Conservation (phyloP, 805 yeast species). For the Cyberlindnera misumaiensis region DNA sequence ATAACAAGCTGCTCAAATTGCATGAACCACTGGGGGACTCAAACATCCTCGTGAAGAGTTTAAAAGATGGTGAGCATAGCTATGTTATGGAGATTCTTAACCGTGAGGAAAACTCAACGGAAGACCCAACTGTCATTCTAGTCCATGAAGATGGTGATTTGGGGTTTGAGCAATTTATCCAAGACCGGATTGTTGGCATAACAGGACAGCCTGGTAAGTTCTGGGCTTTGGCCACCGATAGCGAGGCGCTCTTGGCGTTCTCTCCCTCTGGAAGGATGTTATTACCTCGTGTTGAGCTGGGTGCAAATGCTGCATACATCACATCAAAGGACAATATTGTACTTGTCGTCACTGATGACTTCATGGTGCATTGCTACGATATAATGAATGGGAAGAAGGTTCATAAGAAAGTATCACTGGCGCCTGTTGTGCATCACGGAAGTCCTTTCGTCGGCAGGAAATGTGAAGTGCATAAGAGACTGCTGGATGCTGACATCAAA, state of each 20-base stretch:
- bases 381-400: conserved; percentile 29
- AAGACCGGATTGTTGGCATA: conserved; percentile 30
- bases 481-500: conserved; percentile 30
- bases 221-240: conserved; percentile 51
- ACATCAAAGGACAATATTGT: conserved; percentile 29
- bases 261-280: conserved; percentile 39
- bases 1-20: conserved; percentile 14
- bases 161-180: conserved; percentile 36
- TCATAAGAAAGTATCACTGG: conserved; percentile 40
- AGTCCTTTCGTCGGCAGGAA: conserved; percentile 11
- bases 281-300: conserved; percentile 46
- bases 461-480: conserved; percentile 11
- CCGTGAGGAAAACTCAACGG: conserved; percentile 23
- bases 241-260: conserved; percentile 45
- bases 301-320: conserved; percentile 36
- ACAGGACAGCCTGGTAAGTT: conserved; percentile 36
- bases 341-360: conserved; percentile 43
- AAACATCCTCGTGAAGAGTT: conserved; percentile 19
- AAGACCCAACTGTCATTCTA: conserved; percentile 31
- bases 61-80: conserved; percentile 5
- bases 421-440: conserved; percentile 43
- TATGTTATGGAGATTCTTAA: conserved; percentile 16
- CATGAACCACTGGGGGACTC: conserved; percentile 12
- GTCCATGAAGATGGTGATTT: conserved; percentile 30
- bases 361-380: conserved; percentile 46